phyloP scores from a whole-genome alignment of 257 asterid species.

The Lithospermum erythrorhizon region DNA sequence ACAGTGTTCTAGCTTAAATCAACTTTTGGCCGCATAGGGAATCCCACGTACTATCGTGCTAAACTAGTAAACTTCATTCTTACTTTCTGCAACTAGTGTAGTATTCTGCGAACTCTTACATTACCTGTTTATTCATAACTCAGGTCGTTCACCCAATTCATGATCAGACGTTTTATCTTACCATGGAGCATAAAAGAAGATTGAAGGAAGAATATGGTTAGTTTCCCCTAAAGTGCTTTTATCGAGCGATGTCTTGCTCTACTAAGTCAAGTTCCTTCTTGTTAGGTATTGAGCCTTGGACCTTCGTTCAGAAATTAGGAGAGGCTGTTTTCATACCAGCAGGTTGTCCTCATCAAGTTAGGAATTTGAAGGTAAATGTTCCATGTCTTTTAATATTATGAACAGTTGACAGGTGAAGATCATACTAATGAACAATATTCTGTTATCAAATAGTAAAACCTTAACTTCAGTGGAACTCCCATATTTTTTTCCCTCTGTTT shows the following conservation, averaged over 20 bases:
- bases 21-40: too few relatives aligned
- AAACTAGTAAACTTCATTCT: too few relatives aligned
- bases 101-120: not conserved
- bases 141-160: slow-evolving; percentile 87
- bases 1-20: too few relatives aligned
- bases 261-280: slow-evolving; percentile 10
- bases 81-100: too few relatives aligned
- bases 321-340: slow-evolving; percentile 92
- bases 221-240: slow-evolving; percentile 13
- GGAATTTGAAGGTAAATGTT: slow-evolving; percentile 63
- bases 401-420: not conserved
- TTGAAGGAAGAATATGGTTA: slow-evolving; percentile 81
- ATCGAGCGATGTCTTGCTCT: slow-evolving; percentile 3
- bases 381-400: not conserved
- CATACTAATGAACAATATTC: not conserved
- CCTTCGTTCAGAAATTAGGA: slow-evolving; percentile 68
- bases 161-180: slow-evolving; percentile 76
- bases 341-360: slow-evolving; percentile 92
- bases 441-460: too few relatives aligned
- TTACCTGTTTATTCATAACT: not conserved
- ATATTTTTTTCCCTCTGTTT: too few relatives aligned
- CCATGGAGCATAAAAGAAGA: slow-evolving; percentile 58
- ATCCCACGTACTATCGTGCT: too few relatives aligned
- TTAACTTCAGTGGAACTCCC: too few relatives aligned
- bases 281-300: slow-evolving; percentile 84